These are phyloP conservation scores for Ophiostoma populinum DNA, from an alignment of 2,329 filamentous ascomycete genomes.

Conservation along the genomic window DNA sequence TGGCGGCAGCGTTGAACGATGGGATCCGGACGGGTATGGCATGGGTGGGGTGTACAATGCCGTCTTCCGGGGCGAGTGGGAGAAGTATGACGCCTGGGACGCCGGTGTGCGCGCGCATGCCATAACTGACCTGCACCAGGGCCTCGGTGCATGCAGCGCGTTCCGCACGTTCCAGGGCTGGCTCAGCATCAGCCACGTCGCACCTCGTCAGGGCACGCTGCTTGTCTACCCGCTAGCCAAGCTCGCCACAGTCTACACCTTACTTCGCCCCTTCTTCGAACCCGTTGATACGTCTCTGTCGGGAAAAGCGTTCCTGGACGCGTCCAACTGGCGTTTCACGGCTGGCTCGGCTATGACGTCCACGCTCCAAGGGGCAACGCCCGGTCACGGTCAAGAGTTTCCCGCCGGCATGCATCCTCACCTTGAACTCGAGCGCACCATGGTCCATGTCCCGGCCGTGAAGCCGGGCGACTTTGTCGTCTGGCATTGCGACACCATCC, in stretches of 20 bases:
- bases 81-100: constrained; percentile 70
- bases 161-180: constrained; percentile 86
- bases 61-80: constrained; percentile 62
- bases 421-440: constrained; percentile 45
- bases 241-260: constrained; percentile 60
- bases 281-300: constrained; percentile 19
- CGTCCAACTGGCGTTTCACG: constrained; percentile 19
- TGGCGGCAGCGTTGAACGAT: constrained; percentile 57
- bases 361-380: constrained; percentile 47
- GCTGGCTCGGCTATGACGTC: constrained; percentile 13
- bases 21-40: constrained; percentile 55
- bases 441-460: constrained; percentile 55
- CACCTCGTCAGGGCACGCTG: constrained; percentile 60
- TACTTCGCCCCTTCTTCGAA: constrained; percentile 72
- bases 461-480: constrained; percentile 60
- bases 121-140: constrained; percentile 60
- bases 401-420: constrained; percentile 48
- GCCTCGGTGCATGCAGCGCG: constrained; percentile 65
- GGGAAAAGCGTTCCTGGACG: constrained; percentile 24
- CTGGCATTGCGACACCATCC: constrained; percentile 73
- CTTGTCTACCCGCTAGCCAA: constrained; percentile 64
- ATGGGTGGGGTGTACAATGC: constrained; percentile 50
- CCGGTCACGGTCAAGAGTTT: constrained; percentile 54
- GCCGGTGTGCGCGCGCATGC: constrained; percentile 49
- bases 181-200: constrained; percentile 61